Evolutionary conservation across 2,329 filamentous ascomycete genomes (phyloP).

Genomic region (Purpureocillium lavendulum): DNA sequence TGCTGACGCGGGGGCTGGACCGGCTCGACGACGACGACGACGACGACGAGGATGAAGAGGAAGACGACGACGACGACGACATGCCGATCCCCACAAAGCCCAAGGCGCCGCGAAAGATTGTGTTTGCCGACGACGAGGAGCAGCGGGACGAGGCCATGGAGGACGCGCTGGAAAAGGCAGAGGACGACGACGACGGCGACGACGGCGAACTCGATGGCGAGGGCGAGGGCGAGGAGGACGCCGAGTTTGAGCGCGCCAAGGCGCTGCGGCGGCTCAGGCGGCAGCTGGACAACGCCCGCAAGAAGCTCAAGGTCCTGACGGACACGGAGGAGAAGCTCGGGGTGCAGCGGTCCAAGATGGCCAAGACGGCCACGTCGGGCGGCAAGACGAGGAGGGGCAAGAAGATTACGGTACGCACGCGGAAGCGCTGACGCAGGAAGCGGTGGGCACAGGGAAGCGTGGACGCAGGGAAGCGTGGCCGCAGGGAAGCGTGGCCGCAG

Average conservation of each 20-base stretch:
- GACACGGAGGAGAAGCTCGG: slow-evolving; percentile 49
- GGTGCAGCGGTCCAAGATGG: slow-evolving; percentile 53
- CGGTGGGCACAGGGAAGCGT: neutral
- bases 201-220: slow-evolving; percentile 6
- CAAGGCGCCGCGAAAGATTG: slow-evolving; percentile 37
- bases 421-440: slow-evolving; percentile 42
- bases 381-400: slow-evolving; percentile 51
- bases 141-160: slow-evolving; percentile 23
- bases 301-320: slow-evolving; percentile 46
- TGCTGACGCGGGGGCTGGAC: slow-evolving; percentile 32
- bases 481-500: no score
- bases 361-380: slow-evolving; percentile 53
- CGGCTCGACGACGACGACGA: slow-evolving; percentile 25
- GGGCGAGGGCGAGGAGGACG: slow-evolving; percentile 17
- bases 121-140: slow-evolving; percentile 38
- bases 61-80: slow-evolving; percentile 23
- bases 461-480: no score
- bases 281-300: slow-evolving; percentile 40
- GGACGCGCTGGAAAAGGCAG: slow-evolving; percentile 18
- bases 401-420: slow-evolving; percentile 54
- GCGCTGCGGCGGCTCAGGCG: slow-evolving; percentile 35
- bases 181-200: slow-evolving; percentile 12
- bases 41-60: slow-evolving; percentile 20
- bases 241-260: slow-evolving; percentile 30
- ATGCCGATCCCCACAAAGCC: slow-evolving; percentile 18